A percentile compares a stretch with the other conserved stretches of the same genome.
phyloP scores from a whole-genome alignment of 1,139 yeast species.

The Geotrichum cucujoidarum region DNA sequence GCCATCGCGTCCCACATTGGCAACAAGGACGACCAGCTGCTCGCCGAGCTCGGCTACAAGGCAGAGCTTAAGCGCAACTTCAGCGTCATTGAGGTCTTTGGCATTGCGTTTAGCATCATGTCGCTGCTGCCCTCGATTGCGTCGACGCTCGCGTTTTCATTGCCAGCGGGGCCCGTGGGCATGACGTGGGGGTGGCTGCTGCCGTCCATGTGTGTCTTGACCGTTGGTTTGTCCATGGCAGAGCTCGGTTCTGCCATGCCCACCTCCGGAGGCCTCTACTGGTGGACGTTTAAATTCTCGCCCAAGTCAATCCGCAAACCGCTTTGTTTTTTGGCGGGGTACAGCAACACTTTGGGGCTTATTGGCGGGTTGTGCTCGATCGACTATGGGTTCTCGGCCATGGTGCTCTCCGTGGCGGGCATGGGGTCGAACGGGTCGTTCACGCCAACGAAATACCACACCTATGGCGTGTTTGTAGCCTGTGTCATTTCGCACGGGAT shows the following conservation, averaged over 20 bases:
- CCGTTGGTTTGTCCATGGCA: slow-evolving; percentile 54
- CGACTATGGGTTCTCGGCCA: slow-evolving; percentile 54
- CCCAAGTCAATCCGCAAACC: slow-evolving; percentile 45
- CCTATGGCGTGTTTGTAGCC: slow-evolving; percentile 55
- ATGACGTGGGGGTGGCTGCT: slow-evolving; percentile 64
- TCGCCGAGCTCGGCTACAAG: slow-evolving; percentile 55
- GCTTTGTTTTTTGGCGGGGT: slow-evolving; percentile 54
- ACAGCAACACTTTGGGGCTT: slow-evolving; percentile 54
- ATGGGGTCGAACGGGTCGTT: slow-evolving; percentile 47
- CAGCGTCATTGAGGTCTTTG: slow-evolving; percentile 55
- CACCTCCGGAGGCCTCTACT: slow-evolving; percentile 59
- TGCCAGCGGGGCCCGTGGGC: slow-evolving; percentile 56
- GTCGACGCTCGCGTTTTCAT: slow-evolving; percentile 38
- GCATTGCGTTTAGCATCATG: slow-evolving; percentile 59
- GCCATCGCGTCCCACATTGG: neutral
- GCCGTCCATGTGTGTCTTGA: slow-evolving; percentile 46
- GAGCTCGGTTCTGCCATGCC: slow-evolving; percentile 64
- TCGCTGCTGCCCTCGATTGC: slow-evolving; percentile 66
- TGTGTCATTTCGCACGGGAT: slow-evolving; percentile 45
- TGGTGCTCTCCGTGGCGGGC: slow-evolving; percentile 49
- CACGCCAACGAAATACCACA: slow-evolving; percentile 44
- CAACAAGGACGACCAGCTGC: slow-evolving; percentile 30
- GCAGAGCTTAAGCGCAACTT: slow-evolving; percentile 66
- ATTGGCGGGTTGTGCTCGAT: slow-evolving; percentile 55
- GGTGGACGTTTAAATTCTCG: slow-evolving; percentile 53